Evolutionary conservation across 257 asterid species (phyloP), one percentile per base, ranked within the genome.

Genomic region (Nicotiana sylvestris): DNA sequence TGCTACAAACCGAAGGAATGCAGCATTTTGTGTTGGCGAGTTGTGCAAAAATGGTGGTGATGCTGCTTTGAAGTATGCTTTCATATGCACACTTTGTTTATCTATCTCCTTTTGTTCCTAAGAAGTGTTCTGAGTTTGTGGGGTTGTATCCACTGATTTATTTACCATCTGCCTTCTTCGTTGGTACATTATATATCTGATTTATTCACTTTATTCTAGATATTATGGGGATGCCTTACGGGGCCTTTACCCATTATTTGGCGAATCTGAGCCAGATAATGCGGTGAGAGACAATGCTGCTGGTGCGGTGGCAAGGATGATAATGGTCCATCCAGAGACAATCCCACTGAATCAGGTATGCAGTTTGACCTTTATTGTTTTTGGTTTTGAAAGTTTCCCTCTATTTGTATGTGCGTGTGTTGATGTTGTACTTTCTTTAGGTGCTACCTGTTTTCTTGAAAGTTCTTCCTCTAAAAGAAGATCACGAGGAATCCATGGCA

Each of bases 251-350:
- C 98, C 98, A 33, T 88, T 96, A 80, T 96, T 96, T 88, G 97
- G 97, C 77, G 97, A 91, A 83, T 84, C 95, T 62, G 99, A 96
- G 88, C 95, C 95, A 66, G 98, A 94, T 89, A 90, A 92, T 91
- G 98, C 99, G 25, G 99, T 94, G 68, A 92, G 93, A 86, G 98
- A 96, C 87, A 96, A 96, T 87, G 98, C 99, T 57, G 98, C 98
- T 78, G 99, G 99, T 85, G 99, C 99, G 29, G 99, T 96, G 85
- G 97, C 99, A 86, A 90, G 98, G 90, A 94, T 96, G 98, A 96
- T 96, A 70, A 87, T 91, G 92, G 91, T 92, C 85, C 92, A 96
- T 79, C 97, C 98, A 11, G 97, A 94, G 86, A 86, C 98, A 49
- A 88, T 96, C 82, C 98, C 98, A 10, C 85, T 96, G 78, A 87